A percentile compares a stretch with the other conserved stretches of the same genome.
These are phyloP conservation scores for Termitomyces sp. DNA, from an alignment of 768 basidiomycete species.

Conservation along the genomic window DNA sequence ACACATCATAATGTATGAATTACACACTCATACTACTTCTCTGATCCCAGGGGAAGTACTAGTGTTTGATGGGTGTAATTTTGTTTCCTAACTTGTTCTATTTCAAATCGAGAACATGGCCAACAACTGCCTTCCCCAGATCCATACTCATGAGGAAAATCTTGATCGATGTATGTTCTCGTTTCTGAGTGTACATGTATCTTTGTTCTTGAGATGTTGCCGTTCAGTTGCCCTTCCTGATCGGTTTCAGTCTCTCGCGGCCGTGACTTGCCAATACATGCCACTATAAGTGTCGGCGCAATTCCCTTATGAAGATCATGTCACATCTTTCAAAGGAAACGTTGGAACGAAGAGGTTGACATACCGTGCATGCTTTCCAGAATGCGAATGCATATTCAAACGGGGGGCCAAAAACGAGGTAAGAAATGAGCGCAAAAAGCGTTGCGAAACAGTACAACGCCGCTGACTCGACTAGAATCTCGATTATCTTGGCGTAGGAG, in stretches of 20 bases:
- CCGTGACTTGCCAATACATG: neutral
- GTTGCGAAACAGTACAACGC: slow-evolving; percentile 1
- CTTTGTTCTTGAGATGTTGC: neutral
- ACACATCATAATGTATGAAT: neutral
- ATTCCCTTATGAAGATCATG: neutral
- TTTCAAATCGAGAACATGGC: no score
- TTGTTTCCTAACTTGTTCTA: neutral
- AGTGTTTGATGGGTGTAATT: neutral
- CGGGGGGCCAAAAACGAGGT: neutral
- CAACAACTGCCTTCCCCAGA: neutral
- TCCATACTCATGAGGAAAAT: no score
- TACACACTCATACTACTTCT: neutral
- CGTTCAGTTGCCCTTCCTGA: neutral
- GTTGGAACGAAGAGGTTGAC: neutral
- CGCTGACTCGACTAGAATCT: neutral
- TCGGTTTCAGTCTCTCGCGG: neutral
- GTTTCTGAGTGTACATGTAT: neutral
- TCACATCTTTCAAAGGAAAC: neutral
- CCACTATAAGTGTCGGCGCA: neutral
- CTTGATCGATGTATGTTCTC: neutral
- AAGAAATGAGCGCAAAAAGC: neutral
- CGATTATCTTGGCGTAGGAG: neutral
- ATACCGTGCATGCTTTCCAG: neutral
- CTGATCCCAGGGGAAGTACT: neutral
- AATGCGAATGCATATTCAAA: neutral